A percentile compares a stretch with the other conserved stretches of the same genome.
phyloP scores from a whole-genome alignment of 2,329 filamentous ascomycete species.

The Ophiostoma sp. region DNA sequence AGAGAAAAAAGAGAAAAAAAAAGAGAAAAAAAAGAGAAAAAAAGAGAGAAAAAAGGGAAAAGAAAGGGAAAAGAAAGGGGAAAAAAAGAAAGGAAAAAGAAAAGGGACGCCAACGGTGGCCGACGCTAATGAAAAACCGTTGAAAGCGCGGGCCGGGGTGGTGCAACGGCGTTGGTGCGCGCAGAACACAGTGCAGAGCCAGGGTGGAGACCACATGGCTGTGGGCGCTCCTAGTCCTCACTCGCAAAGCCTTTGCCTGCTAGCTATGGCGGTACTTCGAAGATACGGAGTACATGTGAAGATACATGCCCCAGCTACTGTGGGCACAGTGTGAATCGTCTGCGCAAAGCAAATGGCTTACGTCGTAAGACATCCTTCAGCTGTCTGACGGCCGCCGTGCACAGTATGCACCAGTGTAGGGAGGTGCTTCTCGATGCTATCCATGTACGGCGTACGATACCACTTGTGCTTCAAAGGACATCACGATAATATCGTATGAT shows the following conservation, averaged over 20 bases:
- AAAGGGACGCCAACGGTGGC: constrained; percentile 9
- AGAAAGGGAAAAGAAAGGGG: not conserved
- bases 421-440: too few species aligned
- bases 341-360: not conserved
- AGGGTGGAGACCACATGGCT: not conserved
- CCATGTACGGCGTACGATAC: too few species aligned
- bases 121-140: constrained; percentile 25
- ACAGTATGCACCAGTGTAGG: too few species aligned
- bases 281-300: not conserved
- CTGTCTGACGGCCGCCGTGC: too few species aligned
- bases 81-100: not conserved
- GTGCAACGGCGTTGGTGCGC: constrained; percentile 18
- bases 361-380: not conserved
- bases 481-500: too few species aligned
- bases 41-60: not conserved
- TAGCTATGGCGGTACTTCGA: not conserved
- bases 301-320: constrained; percentile 10
- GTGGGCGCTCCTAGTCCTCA: not conserved
- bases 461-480: too few species aligned
- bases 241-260: not conserved
- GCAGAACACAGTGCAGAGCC: not conserved
- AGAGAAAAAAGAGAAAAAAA: not conserved
- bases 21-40: not conserved
- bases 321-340: not conserved
- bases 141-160: constrained; percentile 24